Percentiles rank a stretch among this genome's conserved stretches.
Conservation (phyloP, 1,284 basidiomycete genomes). For the Sanghuangporus sanghuang region DNA sequence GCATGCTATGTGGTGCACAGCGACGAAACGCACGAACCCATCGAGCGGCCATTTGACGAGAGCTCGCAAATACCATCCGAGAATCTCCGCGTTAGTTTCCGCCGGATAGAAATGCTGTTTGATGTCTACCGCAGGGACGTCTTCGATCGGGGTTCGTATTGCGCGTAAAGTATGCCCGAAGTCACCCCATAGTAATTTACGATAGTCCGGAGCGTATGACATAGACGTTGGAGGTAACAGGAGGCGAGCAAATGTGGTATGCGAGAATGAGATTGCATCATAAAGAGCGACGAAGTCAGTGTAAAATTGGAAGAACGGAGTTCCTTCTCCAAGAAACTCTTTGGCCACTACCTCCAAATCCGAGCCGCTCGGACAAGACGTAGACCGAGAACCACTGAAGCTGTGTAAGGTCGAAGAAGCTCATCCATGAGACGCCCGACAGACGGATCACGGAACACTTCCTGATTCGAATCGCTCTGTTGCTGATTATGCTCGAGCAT, state of each 20-base stretch:
- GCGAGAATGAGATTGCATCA: constrained; percentile 85
- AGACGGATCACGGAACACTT: constrained; percentile 64
- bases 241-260: constrained; percentile 70
- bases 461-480: constrained; percentile 47
- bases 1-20: constrained; percentile 75
- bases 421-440: constrained; percentile 57
- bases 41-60: constrained; percentile 41
- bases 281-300: constrained; percentile 88
- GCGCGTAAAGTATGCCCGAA: constrained; percentile 58
- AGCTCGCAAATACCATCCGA: constrained; percentile 55
- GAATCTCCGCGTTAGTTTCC: constrained; percentile 63
- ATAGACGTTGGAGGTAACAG: constrained; percentile 76
- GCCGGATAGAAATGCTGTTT: constrained; percentile 67
- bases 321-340: constrained; percentile 58
- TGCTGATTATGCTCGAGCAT: constrained; percentile 84
- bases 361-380: not conserved
- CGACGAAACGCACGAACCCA: constrained; percentile 67
- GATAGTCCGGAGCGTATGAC: constrained; percentile 80
- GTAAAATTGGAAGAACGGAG: constrained; percentile 93
- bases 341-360: constrained; percentile 56
- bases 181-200: constrained; percentile 82
- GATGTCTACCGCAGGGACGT: constrained; percentile 44
- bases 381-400: constrained; percentile 22
- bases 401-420: constrained; percentile 54
- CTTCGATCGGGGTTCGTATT: constrained; percentile 43